Percentiles rank a stretch among this genome's conserved stretches.
phyloP scores from a whole-genome alignment of 1,284 basidiomycete species.

The Melampsora americana region DNA sequence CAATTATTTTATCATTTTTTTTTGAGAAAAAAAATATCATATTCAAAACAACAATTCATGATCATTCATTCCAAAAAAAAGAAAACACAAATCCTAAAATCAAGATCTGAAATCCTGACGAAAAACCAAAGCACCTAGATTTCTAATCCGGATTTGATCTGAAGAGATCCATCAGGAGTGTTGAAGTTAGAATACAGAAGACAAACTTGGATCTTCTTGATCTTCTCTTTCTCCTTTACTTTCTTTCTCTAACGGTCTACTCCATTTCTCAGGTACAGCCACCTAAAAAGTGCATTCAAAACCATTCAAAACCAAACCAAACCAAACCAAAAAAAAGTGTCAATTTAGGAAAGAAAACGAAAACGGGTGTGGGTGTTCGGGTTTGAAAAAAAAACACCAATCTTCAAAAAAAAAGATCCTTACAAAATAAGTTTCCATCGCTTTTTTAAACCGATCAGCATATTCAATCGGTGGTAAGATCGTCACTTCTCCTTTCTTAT shows the following conservation, averaged over 20 bases:
- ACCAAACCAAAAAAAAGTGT: neutral
- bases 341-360: too few species aligned
- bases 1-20: neutral
- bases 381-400: too few species aligned
- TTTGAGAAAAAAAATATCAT: neutral
- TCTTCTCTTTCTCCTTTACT: neutral
- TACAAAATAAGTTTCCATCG: constrained; percentile 16
- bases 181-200: constrained; percentile 5
- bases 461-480: constrained; percentile 11
- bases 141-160: too few species aligned
- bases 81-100: neutral
- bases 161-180: too few species aligned
- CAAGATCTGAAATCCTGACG: too few species aligned
- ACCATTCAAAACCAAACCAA: neutral
- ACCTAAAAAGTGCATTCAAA: neutral
- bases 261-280: constrained; percentile 13
- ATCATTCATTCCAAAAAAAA: neutral
- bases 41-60: neutral
- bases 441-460: constrained; percentile 5
- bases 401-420: neutral
- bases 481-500: constrained; percentile 11
- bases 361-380: too few species aligned
- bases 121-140: too few species aligned
- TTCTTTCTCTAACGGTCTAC: neutral
- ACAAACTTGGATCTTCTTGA: neutral